These are phyloP conservation scores for Raddia distichophylla DNA, from an alignment of 176 grass and related monocot genomes.

Conservation along the genomic window DNA sequence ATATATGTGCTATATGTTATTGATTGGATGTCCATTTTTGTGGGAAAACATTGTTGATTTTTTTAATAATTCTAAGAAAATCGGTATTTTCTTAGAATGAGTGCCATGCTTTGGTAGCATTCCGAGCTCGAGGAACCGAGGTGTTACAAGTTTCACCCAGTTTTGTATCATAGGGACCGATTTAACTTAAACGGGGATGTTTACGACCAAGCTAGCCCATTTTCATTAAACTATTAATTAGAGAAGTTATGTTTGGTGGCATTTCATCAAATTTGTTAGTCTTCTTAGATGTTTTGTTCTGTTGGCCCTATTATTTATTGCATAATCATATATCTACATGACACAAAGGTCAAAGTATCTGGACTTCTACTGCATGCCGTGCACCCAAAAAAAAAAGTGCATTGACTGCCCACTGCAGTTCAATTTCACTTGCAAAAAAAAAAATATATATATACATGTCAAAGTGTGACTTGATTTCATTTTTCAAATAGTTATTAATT, in stretches of 20 bases:
- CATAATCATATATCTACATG: slow-evolving; percentile 2
- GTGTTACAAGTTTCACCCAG: too few species aligned
- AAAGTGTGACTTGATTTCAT: background rate
- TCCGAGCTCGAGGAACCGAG: too few species aligned
- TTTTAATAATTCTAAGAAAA: too few species aligned
- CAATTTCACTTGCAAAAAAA: background rate
- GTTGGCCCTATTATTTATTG: background rate
- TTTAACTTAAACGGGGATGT: too few species aligned
- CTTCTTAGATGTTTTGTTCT: background rate
- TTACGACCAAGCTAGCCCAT: too few species aligned
- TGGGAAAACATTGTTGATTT: too few species aligned
- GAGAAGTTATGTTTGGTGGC: background rate
- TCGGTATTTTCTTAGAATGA: too few species aligned
- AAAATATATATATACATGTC: background rate
- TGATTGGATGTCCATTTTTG: too few species aligned
- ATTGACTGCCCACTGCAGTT: background rate
- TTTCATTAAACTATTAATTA: too few species aligned
- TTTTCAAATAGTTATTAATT: background rate
- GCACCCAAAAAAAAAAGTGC: background rate
- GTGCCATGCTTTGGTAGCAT: too few species aligned
- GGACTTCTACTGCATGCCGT: background rate
- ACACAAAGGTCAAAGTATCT: background rate
- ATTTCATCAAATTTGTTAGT: background rate
- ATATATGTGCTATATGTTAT: too few species aligned
- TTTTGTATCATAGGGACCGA: too few species aligned